These are phyloP conservation scores for Nothomitra cinnamomea DNA, from an alignment of 2,329 filamentous ascomycete genomes.

Conservation along the genomic window DNA sequence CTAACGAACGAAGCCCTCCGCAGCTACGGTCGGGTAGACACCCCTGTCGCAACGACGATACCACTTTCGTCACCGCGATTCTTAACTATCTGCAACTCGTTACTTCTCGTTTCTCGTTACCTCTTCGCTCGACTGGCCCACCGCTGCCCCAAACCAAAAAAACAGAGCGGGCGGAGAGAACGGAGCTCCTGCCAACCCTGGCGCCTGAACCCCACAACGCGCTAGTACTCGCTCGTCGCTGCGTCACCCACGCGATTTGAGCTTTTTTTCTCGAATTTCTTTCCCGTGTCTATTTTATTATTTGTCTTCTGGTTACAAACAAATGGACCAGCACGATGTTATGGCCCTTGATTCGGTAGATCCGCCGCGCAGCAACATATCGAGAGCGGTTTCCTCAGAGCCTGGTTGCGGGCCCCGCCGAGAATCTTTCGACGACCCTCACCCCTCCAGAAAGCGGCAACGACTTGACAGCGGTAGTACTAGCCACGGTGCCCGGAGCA, in stretches of 20 bases:
- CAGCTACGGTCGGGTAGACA: no score
- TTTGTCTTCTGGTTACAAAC: not conserved
- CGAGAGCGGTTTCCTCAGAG: constrained; percentile 10
- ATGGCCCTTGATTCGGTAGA: constrained; percentile 15
- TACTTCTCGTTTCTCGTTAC: no score
- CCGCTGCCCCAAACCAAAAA: no score
- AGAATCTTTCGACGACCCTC: constrained; percentile 16
- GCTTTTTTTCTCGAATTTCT: not conserved
- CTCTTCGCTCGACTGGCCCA: no score
- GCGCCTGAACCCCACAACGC: not conserved
- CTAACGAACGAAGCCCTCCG: no score
- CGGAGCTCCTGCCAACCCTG: no score
- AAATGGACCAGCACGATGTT: constrained; percentile 8
- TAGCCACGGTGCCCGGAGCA: constrained; percentile 1
- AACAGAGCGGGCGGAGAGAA: no score
- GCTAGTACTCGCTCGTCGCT: not conserved
- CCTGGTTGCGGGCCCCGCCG: constrained; percentile 13
- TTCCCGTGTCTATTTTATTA: not conserved
- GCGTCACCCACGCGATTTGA: not conserved
- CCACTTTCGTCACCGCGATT: no score
- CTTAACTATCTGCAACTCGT: no score
- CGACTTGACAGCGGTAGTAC: constrained; percentile 4
- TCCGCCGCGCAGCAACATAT: constrained; percentile 7
- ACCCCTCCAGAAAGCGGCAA: constrained; percentile 25
- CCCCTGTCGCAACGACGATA: no score